A percentile compares a stretch with the other conserved stretches of the same genome.
Conservation (phyloP, 2,329 filamentous ascomycete genomes). For the Epicoccum sorghinum region DNA sequence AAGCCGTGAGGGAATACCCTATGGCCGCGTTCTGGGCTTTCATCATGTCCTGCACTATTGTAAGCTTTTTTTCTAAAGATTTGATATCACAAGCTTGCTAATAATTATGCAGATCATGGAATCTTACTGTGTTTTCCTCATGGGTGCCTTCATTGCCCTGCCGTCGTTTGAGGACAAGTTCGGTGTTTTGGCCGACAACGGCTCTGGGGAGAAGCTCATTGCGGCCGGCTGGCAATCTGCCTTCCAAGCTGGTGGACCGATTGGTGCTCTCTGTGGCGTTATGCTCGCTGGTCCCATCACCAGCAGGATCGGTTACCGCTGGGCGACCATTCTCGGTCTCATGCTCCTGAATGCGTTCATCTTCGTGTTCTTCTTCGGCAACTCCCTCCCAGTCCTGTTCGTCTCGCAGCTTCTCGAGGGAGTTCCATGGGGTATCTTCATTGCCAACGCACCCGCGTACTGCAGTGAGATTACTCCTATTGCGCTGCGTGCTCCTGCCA, state of each 20-base stretch:
- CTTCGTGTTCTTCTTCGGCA: constrained; percentile 64
- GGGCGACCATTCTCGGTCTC: constrained; percentile 61
- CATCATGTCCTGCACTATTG: constrained; percentile 62
- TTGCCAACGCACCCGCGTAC: constrained; percentile 69
- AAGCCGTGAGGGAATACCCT: constrained; percentile 60
- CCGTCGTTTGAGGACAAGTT: constrained; percentile 54
- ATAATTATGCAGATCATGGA: constrained; percentile 63
- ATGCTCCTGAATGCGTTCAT: constrained; percentile 65
- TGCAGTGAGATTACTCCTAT: constrained; percentile 67
- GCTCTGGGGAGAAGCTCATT: constrained; percentile 49
- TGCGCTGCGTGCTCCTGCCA: constrained; percentile 62
- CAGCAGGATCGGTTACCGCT: constrained; percentile 64
- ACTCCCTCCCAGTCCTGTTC: constrained; percentile 56
- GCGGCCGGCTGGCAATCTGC: constrained; percentile 64
- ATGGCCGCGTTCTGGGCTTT: constrained; percentile 63
- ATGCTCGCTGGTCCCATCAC: constrained; percentile 67
- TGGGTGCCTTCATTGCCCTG: constrained; percentile 64
- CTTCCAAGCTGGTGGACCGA: constrained; percentile 60
- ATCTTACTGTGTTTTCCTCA: constrained; percentile 67
- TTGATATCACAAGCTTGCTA: constrained; percentile 15
- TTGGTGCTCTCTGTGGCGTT: constrained; percentile 66
- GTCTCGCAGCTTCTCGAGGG: constrained; percentile 65
- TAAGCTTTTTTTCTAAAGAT: constrained; percentile 36
- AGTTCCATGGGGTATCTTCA: constrained; percentile 70
- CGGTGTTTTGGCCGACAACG: constrained; percentile 49